Base-by-base conservation (phyloP, 148 eudicot species). In the Chenopodium quinoa region DNA sequence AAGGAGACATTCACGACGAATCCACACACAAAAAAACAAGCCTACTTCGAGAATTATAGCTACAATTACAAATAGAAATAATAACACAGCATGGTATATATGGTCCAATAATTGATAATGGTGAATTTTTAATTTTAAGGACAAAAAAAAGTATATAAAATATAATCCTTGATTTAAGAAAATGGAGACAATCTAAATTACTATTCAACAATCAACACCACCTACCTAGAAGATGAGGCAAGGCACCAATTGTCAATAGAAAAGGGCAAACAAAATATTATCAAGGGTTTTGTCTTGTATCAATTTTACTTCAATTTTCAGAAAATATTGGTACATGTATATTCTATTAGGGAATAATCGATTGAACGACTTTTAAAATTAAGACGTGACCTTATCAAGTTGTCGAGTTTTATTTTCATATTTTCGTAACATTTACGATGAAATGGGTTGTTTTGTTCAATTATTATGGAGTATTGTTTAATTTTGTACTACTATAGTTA, bases 241-340 rank as follows among this genome's bases (percentile, higher is more conserved):
- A 40, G 44, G 44, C 44, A 13, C 63, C 29, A 27, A 10, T 14
- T 75, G 52, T 50, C 12, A 50, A 50, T 50, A 50, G 16, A 32
- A 71, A 27, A 75, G 34, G 40, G 37, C 37, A 5, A 50, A 48
- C 17, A 4, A 50, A 47, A 73, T 11, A n/a, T 74, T 27, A 75
- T 75, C 46, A 75, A 17, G 65, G 40, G 40, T 48, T 75, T 71
- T 67, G 48, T 71, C 74, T 34, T 71, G 10, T 70, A 34, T 34
- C 11, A 12, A 31, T 13, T 2, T 29, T 5, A 5, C 3, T 68
- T 68, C 40, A 29, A 69, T 69, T 1, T 31, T 7, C 2, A 16
- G 44, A 69, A 69, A 32, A 70, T 70, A 1, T 70, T 31, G 48
- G 9, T 11, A 69, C 44, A 70, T 7, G n/a, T n/a, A 70, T 70